Evolutionary conservation across 192 early-diverging fungal species (phyloP).

Genomic region (Gamsiella multidivaricata): DNA sequence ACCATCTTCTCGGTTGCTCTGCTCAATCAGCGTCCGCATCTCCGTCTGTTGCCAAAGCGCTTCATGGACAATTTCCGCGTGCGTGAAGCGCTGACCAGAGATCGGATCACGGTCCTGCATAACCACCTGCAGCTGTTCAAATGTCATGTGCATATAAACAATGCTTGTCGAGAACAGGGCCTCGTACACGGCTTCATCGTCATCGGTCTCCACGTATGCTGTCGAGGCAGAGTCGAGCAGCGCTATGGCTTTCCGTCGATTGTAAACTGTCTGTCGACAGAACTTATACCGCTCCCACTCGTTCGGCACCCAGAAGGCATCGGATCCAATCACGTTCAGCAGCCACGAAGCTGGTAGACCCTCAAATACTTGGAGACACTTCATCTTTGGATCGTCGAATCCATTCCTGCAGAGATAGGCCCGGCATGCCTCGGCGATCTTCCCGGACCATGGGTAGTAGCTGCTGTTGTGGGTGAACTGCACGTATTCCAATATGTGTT

Average conservation of each 20-base stretch:
- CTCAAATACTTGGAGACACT: conserved; percentile 41
- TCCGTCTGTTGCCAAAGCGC: conserved; percentile 67
- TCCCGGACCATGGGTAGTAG: conserved; percentile 56
- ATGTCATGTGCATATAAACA: conserved; percentile 67
- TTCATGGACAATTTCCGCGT: conserved; percentile 53
- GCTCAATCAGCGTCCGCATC: conserved; percentile 56
- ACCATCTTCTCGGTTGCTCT: conserved; percentile 3
- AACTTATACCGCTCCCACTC: conserved; percentile 68
- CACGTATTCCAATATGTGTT: conserved; percentile 46
- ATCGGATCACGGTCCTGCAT: conserved; percentile 52
- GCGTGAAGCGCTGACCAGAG: conserved; percentile 40
- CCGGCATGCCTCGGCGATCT: conserved; percentile 60
- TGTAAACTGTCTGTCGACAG: conserved; percentile 44
- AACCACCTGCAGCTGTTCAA: conserved; percentile 61
- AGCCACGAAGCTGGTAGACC: conserved; percentile 58
- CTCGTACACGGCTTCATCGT: conserved; percentile 35
- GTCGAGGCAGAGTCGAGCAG: neutral
- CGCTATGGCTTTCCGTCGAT: conserved; percentile 18
- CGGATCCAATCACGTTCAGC: conserved; percentile 56
- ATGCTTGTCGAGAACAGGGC: conserved; percentile 55
- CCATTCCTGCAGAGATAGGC: conserved; percentile 66
- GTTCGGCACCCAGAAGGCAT: conserved; percentile 69
- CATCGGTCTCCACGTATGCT: conserved; percentile 7
- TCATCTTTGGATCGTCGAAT: conserved; percentile 52
- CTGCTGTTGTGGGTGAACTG: conserved; percentile 55